phyloP scores from a whole-genome alignment of 2,329 filamentous ascomycete species.

The Aureobasidium leucospermi region DNA sequence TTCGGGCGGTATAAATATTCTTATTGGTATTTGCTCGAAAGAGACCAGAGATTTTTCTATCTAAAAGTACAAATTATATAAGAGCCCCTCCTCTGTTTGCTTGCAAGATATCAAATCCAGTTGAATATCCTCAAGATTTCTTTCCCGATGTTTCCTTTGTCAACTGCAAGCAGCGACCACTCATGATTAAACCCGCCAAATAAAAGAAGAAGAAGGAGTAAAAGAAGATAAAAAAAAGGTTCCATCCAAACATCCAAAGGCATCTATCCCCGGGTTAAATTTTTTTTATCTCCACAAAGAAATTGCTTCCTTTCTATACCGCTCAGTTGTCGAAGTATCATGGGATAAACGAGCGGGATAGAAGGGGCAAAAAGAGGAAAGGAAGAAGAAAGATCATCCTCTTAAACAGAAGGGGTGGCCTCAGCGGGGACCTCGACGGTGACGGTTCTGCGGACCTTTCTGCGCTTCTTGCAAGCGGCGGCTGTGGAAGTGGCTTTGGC shows the following conservation, averaged over 20 bases:
- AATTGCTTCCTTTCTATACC: background rate
- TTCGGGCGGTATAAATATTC: background rate
- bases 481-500: background rate
- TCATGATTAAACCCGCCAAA: background rate
- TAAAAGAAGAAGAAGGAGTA: background rate
- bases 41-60: background rate
- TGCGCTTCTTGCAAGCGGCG: slow-evolving; percentile 10
- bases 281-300: background rate
- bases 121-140: background rate
- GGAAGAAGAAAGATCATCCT: background rate
- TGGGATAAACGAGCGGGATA: background rate
- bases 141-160: background rate
- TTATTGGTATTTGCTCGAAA: background rate
- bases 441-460: slow-evolving; percentile 11
- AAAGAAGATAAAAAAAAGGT: background rate
- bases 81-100: background rate
- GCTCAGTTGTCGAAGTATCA: background rate
- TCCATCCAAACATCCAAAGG: slow-evolving; percentile 2
- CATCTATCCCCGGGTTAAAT: background rate
- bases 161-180: background rate
- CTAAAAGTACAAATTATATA: background rate
- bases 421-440: background rate
- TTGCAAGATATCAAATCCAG: background rate
- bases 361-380: background rate
- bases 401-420: slow-evolving; percentile 1